phyloP scores from a whole-genome alignment of 2,329 filamentous ascomycete species.

The Stachybotrys echinatus region DNA sequence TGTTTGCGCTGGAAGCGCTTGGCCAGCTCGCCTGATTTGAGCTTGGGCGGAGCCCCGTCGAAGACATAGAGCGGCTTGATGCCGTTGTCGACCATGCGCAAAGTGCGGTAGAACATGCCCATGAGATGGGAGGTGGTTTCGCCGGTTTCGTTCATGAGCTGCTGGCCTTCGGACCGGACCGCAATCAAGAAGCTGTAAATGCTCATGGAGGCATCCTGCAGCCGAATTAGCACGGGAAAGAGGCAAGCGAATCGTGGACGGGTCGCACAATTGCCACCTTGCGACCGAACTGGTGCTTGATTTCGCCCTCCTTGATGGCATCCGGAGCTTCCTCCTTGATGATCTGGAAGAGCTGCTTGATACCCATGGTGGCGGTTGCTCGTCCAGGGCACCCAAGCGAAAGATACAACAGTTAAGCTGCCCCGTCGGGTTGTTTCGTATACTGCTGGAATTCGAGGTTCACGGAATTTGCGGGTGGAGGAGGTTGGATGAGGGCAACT shows the following conservation, averaged over 20 bases:
- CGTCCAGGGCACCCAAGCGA: background rate
- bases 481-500: background rate
- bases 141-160: conserved; percentile 89
- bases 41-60: conserved; percentile 91
- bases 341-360: conserved; percentile 71
- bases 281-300: conserved; percentile 97
- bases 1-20: conserved; percentile 95
- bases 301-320: conserved; percentile 92
- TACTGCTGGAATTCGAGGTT: no score
- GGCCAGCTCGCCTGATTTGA: conserved; percentile 94
- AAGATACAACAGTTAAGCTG: background rate
- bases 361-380: conserved; percentile 44
- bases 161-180: conserved; percentile 92
- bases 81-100: conserved; percentile 96
- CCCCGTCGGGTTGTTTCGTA: background rate
- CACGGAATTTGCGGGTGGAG: background rate
- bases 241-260: no score
- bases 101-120: conserved; percentile 98
- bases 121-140: conserved; percentile 98
- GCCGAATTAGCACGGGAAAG: background rate
- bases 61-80: conserved; percentile 99
- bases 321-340: conserved; percentile 93
- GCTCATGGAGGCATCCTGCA: conserved; percentile 71
- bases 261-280: conserved; percentile 89
- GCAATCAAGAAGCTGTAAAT: conserved; percentile 99